A percentile compares a stretch with the other conserved stretches of the same genome.
Evolutionary conservation across 768 basidiomycete species (phyloP).

Genomic region (Boletales sp.): DNA sequence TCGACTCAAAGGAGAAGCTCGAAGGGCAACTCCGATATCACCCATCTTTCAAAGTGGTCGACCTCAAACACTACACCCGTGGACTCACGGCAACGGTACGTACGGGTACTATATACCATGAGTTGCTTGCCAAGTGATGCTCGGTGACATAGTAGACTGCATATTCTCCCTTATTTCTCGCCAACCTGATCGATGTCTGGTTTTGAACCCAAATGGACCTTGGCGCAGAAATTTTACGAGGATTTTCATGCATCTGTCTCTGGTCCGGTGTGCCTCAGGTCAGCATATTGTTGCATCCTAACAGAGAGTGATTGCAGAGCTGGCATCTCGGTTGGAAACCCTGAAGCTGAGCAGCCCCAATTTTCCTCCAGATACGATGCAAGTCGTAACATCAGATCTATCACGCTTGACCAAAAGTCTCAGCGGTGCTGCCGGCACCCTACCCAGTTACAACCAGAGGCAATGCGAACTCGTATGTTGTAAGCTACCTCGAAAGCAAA

Average conservation of each 20-base stretch:
- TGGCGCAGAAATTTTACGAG: constrained; percentile 26
- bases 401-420: constrained; percentile 61
- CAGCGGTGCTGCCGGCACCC: constrained; percentile 56
- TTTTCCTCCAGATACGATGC: constrained; percentile 35
- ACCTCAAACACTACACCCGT: no score
- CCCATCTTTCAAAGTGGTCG: no score
- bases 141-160: no score
- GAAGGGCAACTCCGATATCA: no score
- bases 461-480: constrained; percentile 61
- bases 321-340: constrained; percentile 44
- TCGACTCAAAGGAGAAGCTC: no score
- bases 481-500: background rate
- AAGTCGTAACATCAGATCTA: constrained; percentile 46
- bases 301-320: constrained; percentile 34
- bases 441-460: constrained; percentile 73
- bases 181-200: constrained; percentile 10
- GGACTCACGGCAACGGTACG: no score
- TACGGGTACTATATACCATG: no score
- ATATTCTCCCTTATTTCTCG: background rate
- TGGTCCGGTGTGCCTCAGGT: constrained; percentile 13
- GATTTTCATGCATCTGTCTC: constrained; percentile 24
- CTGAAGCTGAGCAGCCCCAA: constrained; percentile 29
- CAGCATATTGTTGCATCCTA: constrained; percentile 6
- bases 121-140: background rate
- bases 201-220: constrained; percentile 24